Conservation (phyloP, 805 yeast genomes). For the Blastobotrys mokoenaii region DNA sequence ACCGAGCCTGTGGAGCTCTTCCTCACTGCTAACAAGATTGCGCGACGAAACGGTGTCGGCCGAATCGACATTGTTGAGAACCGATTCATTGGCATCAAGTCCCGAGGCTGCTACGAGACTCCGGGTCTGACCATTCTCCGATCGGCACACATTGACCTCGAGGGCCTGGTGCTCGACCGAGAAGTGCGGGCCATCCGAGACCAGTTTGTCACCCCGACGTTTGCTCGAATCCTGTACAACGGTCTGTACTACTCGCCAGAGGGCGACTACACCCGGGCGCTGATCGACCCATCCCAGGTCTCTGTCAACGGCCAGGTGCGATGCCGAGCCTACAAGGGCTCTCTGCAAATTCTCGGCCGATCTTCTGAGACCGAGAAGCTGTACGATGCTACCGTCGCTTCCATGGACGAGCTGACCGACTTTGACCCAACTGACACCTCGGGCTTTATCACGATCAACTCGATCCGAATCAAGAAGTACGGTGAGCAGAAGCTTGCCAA, state of each 20-base stretch:
- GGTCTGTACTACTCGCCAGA: constrained; percentile 98
- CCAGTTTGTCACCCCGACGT: constrained; percentile 86
- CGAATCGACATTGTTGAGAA: constrained; percentile 98
- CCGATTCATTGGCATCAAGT: constrained; percentile 97
- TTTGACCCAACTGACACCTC: constrained; percentile 95
- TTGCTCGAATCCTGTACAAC: constrained; percentile 85
- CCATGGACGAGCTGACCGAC: constrained; percentile 98
- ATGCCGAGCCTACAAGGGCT: constrained; percentile 89
- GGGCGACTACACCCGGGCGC: constrained; percentile 81
- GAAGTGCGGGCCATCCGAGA: constrained; percentile 97
- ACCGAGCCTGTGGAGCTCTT: constrained; percentile 90
- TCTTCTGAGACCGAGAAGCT: constrained; percentile 91
- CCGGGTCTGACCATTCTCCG: constrained; percentile 96
- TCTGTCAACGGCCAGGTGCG: constrained; percentile 96
- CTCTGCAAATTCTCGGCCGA: constrained; percentile 79
- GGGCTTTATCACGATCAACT: constrained; percentile 96
- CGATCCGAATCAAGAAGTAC: constrained; percentile 96
- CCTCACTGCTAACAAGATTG: constrained; percentile 85
- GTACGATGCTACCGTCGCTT: constrained; percentile 95
- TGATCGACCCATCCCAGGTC: constrained; percentile 82
- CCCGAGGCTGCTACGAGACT: constrained; percentile 99
- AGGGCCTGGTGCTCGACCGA: constrained; percentile 94
- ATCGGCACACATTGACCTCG: constrained; percentile 89
- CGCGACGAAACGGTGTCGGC: constrained; percentile 99
- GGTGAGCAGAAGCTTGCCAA: constrained; percentile 90